Base-by-base conservation (phyloP, 208 protist genomes). In the Trypanosoma grayi region DNA sequence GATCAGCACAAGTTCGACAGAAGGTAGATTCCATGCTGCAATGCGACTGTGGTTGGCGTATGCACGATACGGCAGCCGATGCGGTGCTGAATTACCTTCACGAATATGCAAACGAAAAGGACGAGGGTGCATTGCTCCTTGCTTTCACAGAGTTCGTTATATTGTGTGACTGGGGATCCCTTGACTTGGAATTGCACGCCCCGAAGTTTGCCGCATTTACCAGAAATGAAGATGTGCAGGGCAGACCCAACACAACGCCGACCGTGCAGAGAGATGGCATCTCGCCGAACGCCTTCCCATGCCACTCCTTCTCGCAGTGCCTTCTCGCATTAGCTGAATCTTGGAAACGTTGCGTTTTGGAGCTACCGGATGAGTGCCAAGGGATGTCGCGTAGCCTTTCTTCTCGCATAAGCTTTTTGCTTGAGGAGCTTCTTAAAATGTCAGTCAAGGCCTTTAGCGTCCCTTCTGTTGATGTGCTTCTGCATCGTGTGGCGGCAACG, bases 61-160 rank as follows among this genome's bases (percentile, higher is more conserved):
- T n/a, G n/a, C n/a, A n/a, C n/a, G n/a, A n/a, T n/a, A n/a, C n/a
- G n/a, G n/a, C n/a, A 46, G 60, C 37, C 4, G 37, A 31, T 45
- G 40, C 46, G 4, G 48, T 59, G 0, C 40, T 72, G 41, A 72
- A 53, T 27, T 72, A 65, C 40, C 14, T 72, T 10, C 31, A 45
- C 60, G 66, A 62, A 25, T 72, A 64, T 28, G 30, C 50, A 16
- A 45, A 43, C 33, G 66, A 64, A 30, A 50, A 47, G 28, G 41
- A 54, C 30, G 56, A 62, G 1, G 18, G 36, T 41, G 48, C 66
- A 5, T 13, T 62, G 31, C 20, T 65, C 20, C 40, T 72, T 30
- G 66, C 66, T n/a, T 65, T 72, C 33, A 44, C 58, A 14, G 57
- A 72, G 44, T 52, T 72, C 4, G 16, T 72, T 25, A 11, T 72